phyloP scores from a whole-genome alignment of 108 stramenopile genomes.

The Ochromonas danica region DNA sequence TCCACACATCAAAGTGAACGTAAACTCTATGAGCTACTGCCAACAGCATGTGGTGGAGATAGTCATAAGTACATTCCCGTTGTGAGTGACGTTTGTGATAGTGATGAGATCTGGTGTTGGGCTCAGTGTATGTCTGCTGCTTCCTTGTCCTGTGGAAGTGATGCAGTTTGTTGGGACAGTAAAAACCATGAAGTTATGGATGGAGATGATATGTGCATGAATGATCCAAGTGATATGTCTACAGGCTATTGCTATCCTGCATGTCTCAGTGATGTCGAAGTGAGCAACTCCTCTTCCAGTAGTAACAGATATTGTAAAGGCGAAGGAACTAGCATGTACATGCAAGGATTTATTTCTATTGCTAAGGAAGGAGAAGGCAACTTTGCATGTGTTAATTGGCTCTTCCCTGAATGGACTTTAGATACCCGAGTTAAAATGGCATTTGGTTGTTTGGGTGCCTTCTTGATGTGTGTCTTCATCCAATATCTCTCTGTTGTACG shows the following conservation, averaged over 20 bases:
- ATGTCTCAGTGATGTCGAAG: no score
- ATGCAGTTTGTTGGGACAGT: slow-evolving; percentile 31
- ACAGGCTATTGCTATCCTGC: background rate
- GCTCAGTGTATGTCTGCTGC: background rate
- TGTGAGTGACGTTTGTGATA: background rate
- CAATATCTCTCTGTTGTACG: slow-evolving; percentile 5
- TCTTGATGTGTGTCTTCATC: background rate
- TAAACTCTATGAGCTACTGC: no score
- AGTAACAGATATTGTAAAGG: slow-evolving; percentile 22
- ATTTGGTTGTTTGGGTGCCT: background rate
- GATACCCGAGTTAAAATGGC: slow-evolving; percentile 45
- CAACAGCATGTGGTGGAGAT: slow-evolving; percentile 3
- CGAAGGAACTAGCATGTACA: slow-evolving; percentile 35
- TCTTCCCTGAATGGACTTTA: slow-evolving; percentile 68
- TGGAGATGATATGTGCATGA: background rate
- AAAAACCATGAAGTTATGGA: no score
- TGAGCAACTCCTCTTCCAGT: background rate
- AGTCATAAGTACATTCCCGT: background rate
- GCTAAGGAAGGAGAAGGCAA: background rate
- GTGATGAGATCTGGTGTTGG: background rate
- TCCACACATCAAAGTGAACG: no score
- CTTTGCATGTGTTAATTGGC: slow-evolving; percentile 62
- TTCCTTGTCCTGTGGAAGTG: background rate
- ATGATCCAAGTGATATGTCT: background rate
- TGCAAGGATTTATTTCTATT: slow-evolving; percentile 35